Evolutionary conservation across 2,329 filamentous ascomycete species (phyloP), one percentile per base, ranked within the genome.

Genomic region (Fusarium duplospermum): DNA sequence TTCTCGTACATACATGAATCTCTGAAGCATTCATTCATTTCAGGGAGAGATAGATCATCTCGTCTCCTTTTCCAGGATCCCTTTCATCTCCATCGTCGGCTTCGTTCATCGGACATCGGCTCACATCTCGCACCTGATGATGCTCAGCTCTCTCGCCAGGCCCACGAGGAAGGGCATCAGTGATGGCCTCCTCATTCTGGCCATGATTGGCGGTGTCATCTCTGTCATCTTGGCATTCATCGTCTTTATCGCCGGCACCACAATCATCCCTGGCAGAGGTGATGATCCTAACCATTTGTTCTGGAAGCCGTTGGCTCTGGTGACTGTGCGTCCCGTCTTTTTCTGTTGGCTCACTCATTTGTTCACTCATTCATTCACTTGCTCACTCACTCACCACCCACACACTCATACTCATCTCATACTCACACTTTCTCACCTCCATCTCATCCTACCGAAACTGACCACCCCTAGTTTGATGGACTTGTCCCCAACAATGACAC

Each of bases 401-500:
- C 27, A 29, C 24, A n/a, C 45, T 10, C 20, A 45, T 22, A 18
- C 20, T 16, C 22, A 47, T n/a, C n/a, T 6, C 24, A 11, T 11
- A 4, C 45, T 18, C 22, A 47, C 11, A 22, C 45, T 6, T 7
- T 38, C 9, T 40, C 6, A 40, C 16, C 8, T 35, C 40, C 1
- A 57, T 50, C 45, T 35, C 62, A 54, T 2, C 52, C 18, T 22
- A 52, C 47, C 4, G 10, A 50, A 13, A 47, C 63, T 64, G 18
- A 76, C 69, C 27, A 31, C 36, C 10, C 38, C 18, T 38, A 79
- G 77, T 79, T 79, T 68, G 70, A 79, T 20, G 77, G 77, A 52
- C 67, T 79, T 5, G 54, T 79, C 6, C 64, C 76, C 60, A 79
- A 77, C 61, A 77, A 78, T 66, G 75, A 76, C 33, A 71, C 70